These are phyloP conservation scores for Ceratocystis smalleyi DNA, from an alignment of 2,329 filamentous ascomycete species.

Conservation along the genomic window DNA sequence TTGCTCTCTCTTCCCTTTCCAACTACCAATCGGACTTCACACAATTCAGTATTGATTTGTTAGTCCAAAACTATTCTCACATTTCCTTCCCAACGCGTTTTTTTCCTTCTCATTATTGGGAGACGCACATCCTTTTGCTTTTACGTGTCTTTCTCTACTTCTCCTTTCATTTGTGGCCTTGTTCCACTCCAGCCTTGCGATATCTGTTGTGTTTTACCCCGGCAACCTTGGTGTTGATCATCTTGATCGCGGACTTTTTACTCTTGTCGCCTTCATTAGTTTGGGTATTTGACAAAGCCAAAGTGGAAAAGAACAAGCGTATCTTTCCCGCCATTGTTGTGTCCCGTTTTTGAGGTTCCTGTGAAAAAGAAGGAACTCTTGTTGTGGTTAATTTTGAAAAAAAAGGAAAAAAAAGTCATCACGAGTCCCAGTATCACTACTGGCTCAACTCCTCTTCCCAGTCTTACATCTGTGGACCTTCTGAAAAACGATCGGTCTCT, in stretches of 20 bases:
- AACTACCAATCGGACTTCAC: conserved; percentile 4
- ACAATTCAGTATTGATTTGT: background rate
- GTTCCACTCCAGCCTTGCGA: conserved; percentile 9
- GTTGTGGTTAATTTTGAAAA: conserved; percentile 1
- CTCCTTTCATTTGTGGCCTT: background rate
- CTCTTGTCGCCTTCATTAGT: background rate
- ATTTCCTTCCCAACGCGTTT: background rate
- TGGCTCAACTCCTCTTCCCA: background rate
- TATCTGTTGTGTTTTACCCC: background rate
- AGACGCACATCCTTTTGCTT: background rate
- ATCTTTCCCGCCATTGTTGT: background rate
- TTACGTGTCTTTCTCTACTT: background rate
- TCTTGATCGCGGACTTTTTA: conserved; percentile 8
- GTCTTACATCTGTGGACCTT: background rate
- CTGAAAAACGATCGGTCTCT: conserved; percentile 12
- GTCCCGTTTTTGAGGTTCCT: conserved; percentile 4
- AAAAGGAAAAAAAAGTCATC: background rate
- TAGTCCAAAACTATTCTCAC: background rate
- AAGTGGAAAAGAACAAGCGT: background rate
- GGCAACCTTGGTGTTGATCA: conserved; percentile 14
- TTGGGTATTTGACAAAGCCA: background rate
- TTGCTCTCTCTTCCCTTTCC: conserved; percentile 5
- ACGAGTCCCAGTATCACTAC: background rate
- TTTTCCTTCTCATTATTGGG: background rate
- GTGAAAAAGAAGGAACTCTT: conserved; percentile 8